Conservation (phyloP, 768 basidiomycete species). For the Lanmaoa rubissima region DNA sequence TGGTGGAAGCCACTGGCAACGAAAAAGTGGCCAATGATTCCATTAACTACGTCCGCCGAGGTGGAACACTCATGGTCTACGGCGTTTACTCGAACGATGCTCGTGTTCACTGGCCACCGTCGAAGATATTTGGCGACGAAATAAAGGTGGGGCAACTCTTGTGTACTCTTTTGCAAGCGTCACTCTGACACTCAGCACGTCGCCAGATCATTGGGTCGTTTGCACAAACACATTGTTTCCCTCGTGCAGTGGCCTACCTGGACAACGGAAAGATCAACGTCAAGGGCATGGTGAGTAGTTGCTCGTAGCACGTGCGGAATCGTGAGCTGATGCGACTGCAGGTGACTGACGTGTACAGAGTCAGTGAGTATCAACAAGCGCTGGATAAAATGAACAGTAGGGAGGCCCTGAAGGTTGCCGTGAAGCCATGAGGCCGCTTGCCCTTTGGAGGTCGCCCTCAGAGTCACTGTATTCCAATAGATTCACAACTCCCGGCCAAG, state of each 20-base stretch:
- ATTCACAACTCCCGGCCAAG: not conserved
- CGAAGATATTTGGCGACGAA: constrained; percentile 71
- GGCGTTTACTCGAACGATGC: constrained; percentile 85
- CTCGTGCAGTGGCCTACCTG: constrained; percentile 80
- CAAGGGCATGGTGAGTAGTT: constrained; percentile 59
- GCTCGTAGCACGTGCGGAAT: not conserved
- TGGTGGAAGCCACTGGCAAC: constrained; percentile 72
- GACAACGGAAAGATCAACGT: constrained; percentile 79
- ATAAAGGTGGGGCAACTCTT: constrained; percentile 41
- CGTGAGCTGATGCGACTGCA: constrained; percentile 1
- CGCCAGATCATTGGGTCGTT: constrained; percentile 80
- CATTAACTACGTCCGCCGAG: constrained; percentile 80
- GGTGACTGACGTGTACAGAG: constrained; percentile 53
- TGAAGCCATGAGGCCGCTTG: constrained; percentile 42
- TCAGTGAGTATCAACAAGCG: constrained; percentile 64
- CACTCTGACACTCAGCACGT: not conserved
- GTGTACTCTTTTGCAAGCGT: not conserved
- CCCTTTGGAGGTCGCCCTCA: not conserved
- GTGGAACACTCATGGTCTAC: constrained; percentile 80
- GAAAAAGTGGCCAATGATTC: constrained; percentile 78
- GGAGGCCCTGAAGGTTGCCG: constrained; percentile 52
- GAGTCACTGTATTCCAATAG: not conserved
- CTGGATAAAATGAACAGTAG: constrained; percentile 69
- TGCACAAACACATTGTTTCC: constrained; percentile 84
- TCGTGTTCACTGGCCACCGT: constrained; percentile 76